These are phyloP conservation scores for Candida broadrunensis DNA, from an alignment of 805 yeast genomes.

Conservation along the genomic window DNA sequence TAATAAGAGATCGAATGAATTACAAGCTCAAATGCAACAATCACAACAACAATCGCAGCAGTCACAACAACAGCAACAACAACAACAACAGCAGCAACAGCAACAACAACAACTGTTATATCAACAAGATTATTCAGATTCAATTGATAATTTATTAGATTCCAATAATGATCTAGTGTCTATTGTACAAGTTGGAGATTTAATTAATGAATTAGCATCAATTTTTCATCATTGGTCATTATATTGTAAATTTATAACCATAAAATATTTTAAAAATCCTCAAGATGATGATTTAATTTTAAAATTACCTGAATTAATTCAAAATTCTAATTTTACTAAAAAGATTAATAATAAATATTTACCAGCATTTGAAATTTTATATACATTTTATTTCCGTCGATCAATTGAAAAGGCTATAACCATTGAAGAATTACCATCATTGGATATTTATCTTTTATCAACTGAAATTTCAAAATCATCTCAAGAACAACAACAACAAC, in stretches of 20 bases:
- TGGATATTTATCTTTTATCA: conserved; percentile 36
- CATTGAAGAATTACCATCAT: conserved; percentile 69
- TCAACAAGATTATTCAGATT: conserved; percentile 10
- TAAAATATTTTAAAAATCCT: conserved; percentile 47
- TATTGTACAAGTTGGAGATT: conserved; percentile 62
- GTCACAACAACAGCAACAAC: conserved; percentile 1
- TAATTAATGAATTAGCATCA: conserved; percentile 67
- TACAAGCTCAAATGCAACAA: conserved; percentile 6
- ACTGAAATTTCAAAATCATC: conserved; percentile 26
- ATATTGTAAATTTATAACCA: conserved; percentile 69
- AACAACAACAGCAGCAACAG: conserved; percentile 1
- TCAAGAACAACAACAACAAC: conserved; percentile 32
- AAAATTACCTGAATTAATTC: conserved; percentile 50
- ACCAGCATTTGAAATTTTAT: conserved; percentile 63
- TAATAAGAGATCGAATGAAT: conserved; percentile 10
- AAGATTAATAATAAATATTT: conserved; percentile 53
- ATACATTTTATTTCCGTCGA: conserved; percentile 65
- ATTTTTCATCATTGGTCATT: conserved; percentile 85
- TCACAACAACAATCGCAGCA: conserved; percentile 2
- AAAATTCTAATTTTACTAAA: conserved; percentile 50
- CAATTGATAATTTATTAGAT: conserved; percentile 24
- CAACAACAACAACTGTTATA: conserved; percentile 1
- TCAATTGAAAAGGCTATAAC: conserved; percentile 80
- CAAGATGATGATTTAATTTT: conserved; percentile 35
- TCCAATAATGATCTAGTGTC: conserved; percentile 39